phyloP scores from a whole-genome alignment of 129 eudicot species.

The Logfia minima region DNA sequence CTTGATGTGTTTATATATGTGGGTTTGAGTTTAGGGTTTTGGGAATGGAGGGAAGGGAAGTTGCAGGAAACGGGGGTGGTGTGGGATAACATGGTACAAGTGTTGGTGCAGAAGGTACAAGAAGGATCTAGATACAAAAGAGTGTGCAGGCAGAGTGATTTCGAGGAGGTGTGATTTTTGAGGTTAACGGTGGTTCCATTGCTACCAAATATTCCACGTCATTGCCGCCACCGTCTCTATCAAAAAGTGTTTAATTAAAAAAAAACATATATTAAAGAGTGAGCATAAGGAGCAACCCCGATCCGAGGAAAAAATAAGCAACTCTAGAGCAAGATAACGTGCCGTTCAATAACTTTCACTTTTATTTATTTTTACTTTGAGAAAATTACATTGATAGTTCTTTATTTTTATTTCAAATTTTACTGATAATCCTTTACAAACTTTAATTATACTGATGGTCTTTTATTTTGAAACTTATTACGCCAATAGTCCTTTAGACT shows the following conservation, averaged over 20 bases:
- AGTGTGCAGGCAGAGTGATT: not conserved
- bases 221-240: not conserved
- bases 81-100: constrained; percentile 51
- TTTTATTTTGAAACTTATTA: too few relatives aligned
- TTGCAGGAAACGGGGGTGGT: constrained; percentile 59
- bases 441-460: too few relatives aligned
- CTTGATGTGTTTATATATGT: constrained; percentile 1
- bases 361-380: too few relatives aligned
- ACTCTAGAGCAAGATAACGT: too few relatives aligned
- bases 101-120: constrained; percentile 14
- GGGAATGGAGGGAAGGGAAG: constrained; percentile 43
- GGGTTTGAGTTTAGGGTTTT: constrained; percentile 32
- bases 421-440: too few relatives aligned
- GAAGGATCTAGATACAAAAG: constrained; percentile 4
- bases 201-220: constrained; percentile 32
- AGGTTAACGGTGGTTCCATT: constrained; percentile 23
- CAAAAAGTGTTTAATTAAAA: not conserved
- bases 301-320: too few relatives aligned
- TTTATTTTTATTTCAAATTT: too few relatives aligned
- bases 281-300: too few relatives aligned
- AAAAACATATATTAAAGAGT: too few relatives aligned
- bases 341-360: too few relatives aligned
- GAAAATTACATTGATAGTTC: too few relatives aligned
- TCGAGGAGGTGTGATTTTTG: not conserved
- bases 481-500: too few relatives aligned